phyloP scores from a whole-genome alignment of 371 early-diverging fungal genomes.

The Mucor circinelloides region DNA sequence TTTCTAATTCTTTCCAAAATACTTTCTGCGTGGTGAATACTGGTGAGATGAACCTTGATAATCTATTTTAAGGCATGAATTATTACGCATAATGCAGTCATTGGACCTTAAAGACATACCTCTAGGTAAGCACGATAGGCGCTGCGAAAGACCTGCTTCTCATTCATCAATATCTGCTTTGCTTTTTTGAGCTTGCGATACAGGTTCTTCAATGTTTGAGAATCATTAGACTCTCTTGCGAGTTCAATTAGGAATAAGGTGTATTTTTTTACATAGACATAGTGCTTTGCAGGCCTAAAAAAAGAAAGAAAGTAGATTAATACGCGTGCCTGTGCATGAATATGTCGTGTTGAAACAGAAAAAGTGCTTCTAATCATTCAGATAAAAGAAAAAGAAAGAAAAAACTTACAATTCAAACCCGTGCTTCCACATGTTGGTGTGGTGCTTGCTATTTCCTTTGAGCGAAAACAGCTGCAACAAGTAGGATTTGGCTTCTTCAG shows the following conservation, averaged over 20 bases:
- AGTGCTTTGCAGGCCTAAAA: constrained; percentile 66
- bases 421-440: constrained; percentile 71
- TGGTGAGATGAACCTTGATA: neutral
- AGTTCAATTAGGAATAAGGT: constrained; percentile 60
- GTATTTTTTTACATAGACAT: constrained; percentile 68
- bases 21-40: neutral
- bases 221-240: constrained; percentile 55
- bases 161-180: constrained; percentile 51
- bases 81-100: neutral
- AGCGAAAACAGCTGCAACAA: constrained; percentile 61
- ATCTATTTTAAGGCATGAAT: neutral
- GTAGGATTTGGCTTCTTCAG: constrained; percentile 60
- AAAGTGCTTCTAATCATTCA: neutral
- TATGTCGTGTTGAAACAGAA: neutral
- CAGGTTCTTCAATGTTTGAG: constrained; percentile 57
- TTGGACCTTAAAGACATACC: constrained; percentile 5
- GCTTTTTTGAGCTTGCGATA: constrained; percentile 62
- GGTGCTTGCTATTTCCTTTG: constrained; percentile 51
- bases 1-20: constrained; percentile 2
- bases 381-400: too few relatives aligned
- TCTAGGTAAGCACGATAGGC: constrained; percentile 51
- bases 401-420: constrained; percentile 65
- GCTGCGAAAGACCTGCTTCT: constrained; percentile 50
- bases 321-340: neutral
- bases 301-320: neutral